Base-by-base conservation (phyloP, 2,329 filamentous ascomycete genomes). In the Orbilia javanica region DNA sequence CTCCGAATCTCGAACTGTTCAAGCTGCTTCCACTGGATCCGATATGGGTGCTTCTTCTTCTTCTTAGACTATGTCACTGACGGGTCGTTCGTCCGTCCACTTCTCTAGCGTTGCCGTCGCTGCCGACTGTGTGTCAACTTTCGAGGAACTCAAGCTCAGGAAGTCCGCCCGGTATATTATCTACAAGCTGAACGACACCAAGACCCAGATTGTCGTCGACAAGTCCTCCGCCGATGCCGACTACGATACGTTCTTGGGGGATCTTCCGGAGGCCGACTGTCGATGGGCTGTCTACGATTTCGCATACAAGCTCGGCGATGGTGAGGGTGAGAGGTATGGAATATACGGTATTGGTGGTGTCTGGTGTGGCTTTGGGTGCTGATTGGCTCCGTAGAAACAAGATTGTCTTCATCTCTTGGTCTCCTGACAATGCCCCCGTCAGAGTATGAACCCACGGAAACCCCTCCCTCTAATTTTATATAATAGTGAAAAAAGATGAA, bases 241-340 rank as follows among this genome's bases (percentile, higher is more conserved):
- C 25, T 91, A 92, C 82, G 86, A 93, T 85, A 91, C 91, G 87
- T 90, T 96, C 80, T 84, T 93, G 84, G 89, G 87, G 83, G 90
- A 92, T 82, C 91, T 90, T 83, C 88, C 89, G 85, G 93, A 92
- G 88, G 89, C 86, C 88, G 92, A 92, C 80, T 92, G 91, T 84
- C 89, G 93, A 85, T 96, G 94, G 84, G 93, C 92, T 80, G 90
- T 96, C 83, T 96, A 93, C 86, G 93, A 96, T 86, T 91, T 96
- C 84, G 88, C 92, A 86, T 96, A 93, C 46, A 50, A 25, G 3
- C 86, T 88, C 88, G 10, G 20, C 81, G 87, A 92, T 79, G 88
- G 88, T 73, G 92, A 91, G 81, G 92, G 94, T 85, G 87, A 87
- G 83, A 89, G 91, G 89, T 90, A 88, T 57, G 42, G 27, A 13